Evolutionary conservation across 495 filamentous ascomycete species (phyloP), one percentile per base, ranked within the genome.

Genomic region (Penicillium bialowiezense): DNA sequence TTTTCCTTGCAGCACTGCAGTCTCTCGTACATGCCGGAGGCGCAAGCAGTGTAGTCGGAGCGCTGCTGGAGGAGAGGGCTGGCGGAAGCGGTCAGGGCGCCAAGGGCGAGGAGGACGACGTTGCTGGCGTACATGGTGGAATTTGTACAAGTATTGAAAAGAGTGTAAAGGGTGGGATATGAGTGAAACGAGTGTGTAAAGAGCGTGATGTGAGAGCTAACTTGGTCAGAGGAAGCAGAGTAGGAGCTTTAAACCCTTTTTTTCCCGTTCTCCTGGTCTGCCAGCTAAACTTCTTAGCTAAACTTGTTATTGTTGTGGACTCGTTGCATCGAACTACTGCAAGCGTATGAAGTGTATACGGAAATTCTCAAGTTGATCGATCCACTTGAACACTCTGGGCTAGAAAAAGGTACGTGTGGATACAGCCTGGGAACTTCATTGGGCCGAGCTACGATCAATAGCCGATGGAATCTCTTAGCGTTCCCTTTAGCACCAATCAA

Each of bases 41-140:
- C 14, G 10, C 36, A 39, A 9, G 36, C 36, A 21, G 36, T 39
- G 36, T 39, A 39, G 7, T 17, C 20, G 18, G 36, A 39, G 18
- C 36, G 36, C 18, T 39, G 36, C 36, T 39, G 36, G 17, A 39
- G 36, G 18, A 39, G 36, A 39, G 36, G 36, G 36, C 18, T 20
- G 2, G 36, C 36, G 17, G 36, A 39, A 12, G 36, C 36, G 36
- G 36, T 39, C 36, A 39, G 15, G 36, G 36, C 36, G 36, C 36
- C 13, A 39, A 39, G 17, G 36, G 36, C 36, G 36, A 39, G 21
- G 36, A 39, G 36, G 36, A 39, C 36, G 36, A 39, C 18, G 36
- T 39, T 39, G 36, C 17, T 39, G 18, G 36, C 36, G 36, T 39
- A 39, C 36, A 39, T 39, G 18, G 5, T 39, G 36, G 8, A 3